Percentiles rank a stretch among this genome's conserved stretches.
These are phyloP conservation scores for Cryphonectria carpinicola DNA, from an alignment of 2,329 filamentous ascomycete species.

Conservation along the genomic window DNA sequence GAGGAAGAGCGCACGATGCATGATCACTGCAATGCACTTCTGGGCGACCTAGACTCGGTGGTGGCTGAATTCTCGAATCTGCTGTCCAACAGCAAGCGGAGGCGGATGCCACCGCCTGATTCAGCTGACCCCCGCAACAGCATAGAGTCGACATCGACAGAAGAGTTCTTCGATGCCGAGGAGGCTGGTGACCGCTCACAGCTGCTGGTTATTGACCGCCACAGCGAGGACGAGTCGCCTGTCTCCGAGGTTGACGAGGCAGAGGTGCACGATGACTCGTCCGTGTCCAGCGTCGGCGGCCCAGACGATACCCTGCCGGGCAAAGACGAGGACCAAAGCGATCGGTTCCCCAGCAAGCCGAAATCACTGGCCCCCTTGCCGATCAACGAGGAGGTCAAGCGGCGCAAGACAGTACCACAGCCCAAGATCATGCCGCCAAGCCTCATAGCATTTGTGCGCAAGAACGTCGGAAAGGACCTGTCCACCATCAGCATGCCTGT, in stretches of 20 bases:
- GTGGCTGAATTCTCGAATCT: slow-evolving; percentile 81
- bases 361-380: slow-evolving; percentile 80
- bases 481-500: slow-evolving; percentile 98
- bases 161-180: slow-evolving; percentile 95
- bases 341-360: slow-evolving; percentile 74
- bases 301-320: slow-evolving; percentile 56
- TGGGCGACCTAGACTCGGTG: slow-evolving; percentile 82
- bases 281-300: slow-evolving; percentile 62
- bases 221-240: slow-evolving; percentile 69
- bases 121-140: slow-evolving; percentile 62
- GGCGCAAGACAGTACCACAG: slow-evolving; percentile 72
- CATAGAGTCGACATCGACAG: slow-evolving; percentile 77
- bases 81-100: slow-evolving; percentile 77
- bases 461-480: slow-evolving; percentile 97
- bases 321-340: slow-evolving; percentile 61
- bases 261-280: slow-evolving; percentile 63
- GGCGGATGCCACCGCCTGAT: slow-evolving; percentile 62
- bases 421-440: slow-evolving; percentile 83
- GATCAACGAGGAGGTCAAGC: slow-evolving; percentile 63
- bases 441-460: slow-evolving; percentile 90
- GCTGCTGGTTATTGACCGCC: slow-evolving; percentile 73
- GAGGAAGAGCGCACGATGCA: slow-evolving; percentile 71
- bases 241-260: slow-evolving; percentile 60
- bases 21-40: slow-evolving; percentile 80
- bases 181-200: slow-evolving; percentile 64